Percentiles rank a stretch among this genome's conserved stretches.
Evolutionary conservation across 2,329 filamentous ascomycete species (phyloP).

Genomic region (Hymenoscyphus albidus): DNA sequence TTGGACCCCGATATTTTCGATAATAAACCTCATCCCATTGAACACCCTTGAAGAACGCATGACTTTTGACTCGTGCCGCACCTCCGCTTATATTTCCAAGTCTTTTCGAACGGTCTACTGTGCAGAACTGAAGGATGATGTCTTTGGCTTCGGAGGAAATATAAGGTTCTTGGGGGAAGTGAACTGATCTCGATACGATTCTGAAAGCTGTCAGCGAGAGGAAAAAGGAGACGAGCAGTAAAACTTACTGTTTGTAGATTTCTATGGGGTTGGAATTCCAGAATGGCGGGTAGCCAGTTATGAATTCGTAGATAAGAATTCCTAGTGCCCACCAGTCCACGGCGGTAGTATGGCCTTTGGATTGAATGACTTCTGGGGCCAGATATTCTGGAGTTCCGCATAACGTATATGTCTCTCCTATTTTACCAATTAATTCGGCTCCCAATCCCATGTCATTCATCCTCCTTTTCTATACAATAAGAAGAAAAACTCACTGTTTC

Average conservation of each 20-base stretch:
- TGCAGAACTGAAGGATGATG: conserved; percentile 73
- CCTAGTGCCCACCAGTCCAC: conserved; percentile 89
- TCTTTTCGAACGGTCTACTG: conserved; percentile 71
- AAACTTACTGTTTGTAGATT: conserved; percentile 71
- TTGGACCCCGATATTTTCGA: conserved; percentile 63
- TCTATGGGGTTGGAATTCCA: conserved; percentile 85
- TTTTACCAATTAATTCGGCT: conserved; percentile 12
- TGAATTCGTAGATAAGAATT: conserved; percentile 78
- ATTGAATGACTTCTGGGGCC: conserved; percentile 79
- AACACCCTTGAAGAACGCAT: conserved; percentile 70
- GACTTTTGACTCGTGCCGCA: conserved; percentile 65
- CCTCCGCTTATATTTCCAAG: conserved; percentile 77
- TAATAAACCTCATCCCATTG: conserved; percentile 71
- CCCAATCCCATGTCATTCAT: conserved; percentile 7
- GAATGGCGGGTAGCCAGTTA: conserved; percentile 81
- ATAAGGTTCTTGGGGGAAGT: conserved; percentile 47
- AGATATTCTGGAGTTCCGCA: conserved; percentile 83
- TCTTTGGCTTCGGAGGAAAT: conserved; percentile 68
- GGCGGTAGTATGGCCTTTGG: conserved; percentile 70
- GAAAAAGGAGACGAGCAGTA: conserved; percentile 1
- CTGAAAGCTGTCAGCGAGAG: conserved; percentile 42
- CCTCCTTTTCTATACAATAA: not conserved
- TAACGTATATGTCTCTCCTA: conserved; percentile 73
- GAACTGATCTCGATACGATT: conserved; percentile 38
- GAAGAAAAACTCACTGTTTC: conserved; percentile 44